A percentile compares a stretch with the other conserved stretches of the same genome.
phyloP scores from a whole-genome alignment of 2,329 filamentous ascomycete genomes.

The Colletotrichum caudatum region DNA sequence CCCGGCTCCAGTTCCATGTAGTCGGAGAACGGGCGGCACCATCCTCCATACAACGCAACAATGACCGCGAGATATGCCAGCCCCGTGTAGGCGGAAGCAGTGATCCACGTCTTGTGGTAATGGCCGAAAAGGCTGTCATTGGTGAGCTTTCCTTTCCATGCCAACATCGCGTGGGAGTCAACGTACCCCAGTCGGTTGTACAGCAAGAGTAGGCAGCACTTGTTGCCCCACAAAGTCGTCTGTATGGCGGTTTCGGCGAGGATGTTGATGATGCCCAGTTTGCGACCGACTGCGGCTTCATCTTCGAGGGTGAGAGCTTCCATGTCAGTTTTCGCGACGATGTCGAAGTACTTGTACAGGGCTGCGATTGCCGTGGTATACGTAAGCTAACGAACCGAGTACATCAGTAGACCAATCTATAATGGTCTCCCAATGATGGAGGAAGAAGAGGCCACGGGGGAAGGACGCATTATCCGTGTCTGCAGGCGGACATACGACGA shows the following conservation, averaged over 20 bases:
- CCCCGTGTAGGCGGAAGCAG: constrained; percentile 14
- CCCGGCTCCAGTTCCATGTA: constrained; percentile 29
- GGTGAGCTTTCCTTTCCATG: constrained; percentile 7
- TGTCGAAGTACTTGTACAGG: constrained; percentile 27
- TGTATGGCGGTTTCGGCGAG: constrained; percentile 34
- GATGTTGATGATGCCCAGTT: constrained; percentile 31
- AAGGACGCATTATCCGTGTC: neutral
- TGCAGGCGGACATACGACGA: constrained; percentile 15
- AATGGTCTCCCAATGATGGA: neutral
- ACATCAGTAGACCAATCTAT: neutral
- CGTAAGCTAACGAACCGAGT: neutral
- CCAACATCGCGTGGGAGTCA: neutral
- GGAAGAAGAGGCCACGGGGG: too few species aligned
- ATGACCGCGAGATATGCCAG: constrained; percentile 33
- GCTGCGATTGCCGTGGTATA: constrained; percentile 20
- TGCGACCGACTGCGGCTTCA: constrained; percentile 2
- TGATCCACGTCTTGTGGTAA: constrained; percentile 20
- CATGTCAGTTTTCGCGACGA: neutral
- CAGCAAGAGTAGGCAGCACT: constrained; percentile 33
- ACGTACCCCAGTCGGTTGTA: constrained; percentile 34
- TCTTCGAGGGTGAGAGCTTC: constrained; percentile 20
- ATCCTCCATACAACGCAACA: constrained; percentile 33
- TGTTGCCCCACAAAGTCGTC: constrained; percentile 40
- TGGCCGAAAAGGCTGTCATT: constrained; percentile 26
- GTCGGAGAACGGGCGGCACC: constrained; percentile 36